These are phyloP conservation scores for Hymenotorrendiella dingleyae DNA, from an alignment of 2,329 filamentous ascomycete species.

Conservation along the genomic window DNA sequence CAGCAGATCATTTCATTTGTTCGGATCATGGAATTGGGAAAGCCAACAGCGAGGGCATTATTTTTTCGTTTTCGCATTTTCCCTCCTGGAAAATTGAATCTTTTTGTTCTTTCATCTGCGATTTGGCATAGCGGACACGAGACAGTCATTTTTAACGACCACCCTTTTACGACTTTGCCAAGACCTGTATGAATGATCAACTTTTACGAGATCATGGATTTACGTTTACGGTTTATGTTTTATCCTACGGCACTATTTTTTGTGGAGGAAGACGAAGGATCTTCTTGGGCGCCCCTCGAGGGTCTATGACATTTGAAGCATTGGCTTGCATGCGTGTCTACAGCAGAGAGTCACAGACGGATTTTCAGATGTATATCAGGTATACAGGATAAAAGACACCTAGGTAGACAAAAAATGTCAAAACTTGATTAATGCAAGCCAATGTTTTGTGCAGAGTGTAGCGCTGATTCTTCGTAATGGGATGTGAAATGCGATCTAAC, in stretches of 20 bases:
- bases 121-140: conserved; percentile 25
- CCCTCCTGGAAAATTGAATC: neutral
- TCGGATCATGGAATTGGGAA: conserved; percentile 7
- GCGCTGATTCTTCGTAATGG: too few species aligned
- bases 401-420: conserved; percentile 19
- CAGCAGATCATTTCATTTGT: conserved; percentile 18
- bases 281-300: conserved; percentile 13
- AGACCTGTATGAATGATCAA: conserved; percentile 26
- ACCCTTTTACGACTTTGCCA: conserved; percentile 19
- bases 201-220: conserved; percentile 27
- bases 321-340: conserved; percentile 12
- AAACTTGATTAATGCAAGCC: too few species aligned
- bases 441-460: too few species aligned
- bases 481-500: too few species aligned
- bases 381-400: conserved; percentile 14
- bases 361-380: conserved; percentile 13
- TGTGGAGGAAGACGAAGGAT: conserved; percentile 11
- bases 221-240: conserved; percentile 22
- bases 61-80: conserved; percentile 2
- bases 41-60: conserved; percentile 19
- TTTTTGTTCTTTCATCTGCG: conserved; percentile 4
- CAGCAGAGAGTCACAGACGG: conserved; percentile 3
- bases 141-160: conserved; percentile 22
- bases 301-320: neutral
- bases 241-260: conserved; percentile 15